Conservation (phyloP, 148 eudicot species). For the Amaranthus hypochondriacus region DNA sequence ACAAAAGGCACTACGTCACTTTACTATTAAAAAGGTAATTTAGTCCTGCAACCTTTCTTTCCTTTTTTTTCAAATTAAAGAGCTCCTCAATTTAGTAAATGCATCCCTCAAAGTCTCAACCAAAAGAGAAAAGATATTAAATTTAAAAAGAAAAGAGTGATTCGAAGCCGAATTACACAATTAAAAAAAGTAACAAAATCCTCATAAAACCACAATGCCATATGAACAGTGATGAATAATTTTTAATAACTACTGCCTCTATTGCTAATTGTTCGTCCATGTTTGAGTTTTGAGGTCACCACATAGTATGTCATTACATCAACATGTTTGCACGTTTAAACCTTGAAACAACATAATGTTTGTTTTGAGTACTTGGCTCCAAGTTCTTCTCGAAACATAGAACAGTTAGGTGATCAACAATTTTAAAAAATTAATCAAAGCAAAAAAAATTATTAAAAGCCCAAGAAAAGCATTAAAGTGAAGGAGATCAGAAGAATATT, state of each 20-base stretch:
- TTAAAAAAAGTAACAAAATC: too few relatives aligned
- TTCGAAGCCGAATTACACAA: background rate
- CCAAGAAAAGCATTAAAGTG: background rate
- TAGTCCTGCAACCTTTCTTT: too few relatives aligned
- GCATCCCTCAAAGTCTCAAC: too few relatives aligned
- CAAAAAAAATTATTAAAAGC: background rate
- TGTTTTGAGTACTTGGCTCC: background rate
- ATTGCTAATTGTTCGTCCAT: too few relatives aligned
- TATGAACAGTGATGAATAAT: too few relatives aligned
- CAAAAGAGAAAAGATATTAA: background rate
- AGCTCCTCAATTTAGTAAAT: background rate
- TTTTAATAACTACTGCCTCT: too few relatives aligned
- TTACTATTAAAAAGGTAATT: too few relatives aligned
- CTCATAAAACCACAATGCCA: too few relatives aligned
- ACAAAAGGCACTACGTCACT: too few relatives aligned
- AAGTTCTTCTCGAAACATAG: conserved; percentile 7
- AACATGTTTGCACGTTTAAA: background rate
- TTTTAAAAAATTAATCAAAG: background rate
- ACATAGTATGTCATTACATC: background rate
- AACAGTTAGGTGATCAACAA: background rate
- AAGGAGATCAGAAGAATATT: background rate
- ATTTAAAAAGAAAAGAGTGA: background rate
- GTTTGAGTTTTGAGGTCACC: too few relatives aligned
- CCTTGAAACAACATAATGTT: background rate
- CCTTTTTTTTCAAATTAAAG: background rate